A percentile compares a stretch with the other conserved stretches of the same genome.
Evolutionary conservation across 495 filamentous ascomycete genomes (phyloP).

Genomic region (Talaromyces liani): DNA sequence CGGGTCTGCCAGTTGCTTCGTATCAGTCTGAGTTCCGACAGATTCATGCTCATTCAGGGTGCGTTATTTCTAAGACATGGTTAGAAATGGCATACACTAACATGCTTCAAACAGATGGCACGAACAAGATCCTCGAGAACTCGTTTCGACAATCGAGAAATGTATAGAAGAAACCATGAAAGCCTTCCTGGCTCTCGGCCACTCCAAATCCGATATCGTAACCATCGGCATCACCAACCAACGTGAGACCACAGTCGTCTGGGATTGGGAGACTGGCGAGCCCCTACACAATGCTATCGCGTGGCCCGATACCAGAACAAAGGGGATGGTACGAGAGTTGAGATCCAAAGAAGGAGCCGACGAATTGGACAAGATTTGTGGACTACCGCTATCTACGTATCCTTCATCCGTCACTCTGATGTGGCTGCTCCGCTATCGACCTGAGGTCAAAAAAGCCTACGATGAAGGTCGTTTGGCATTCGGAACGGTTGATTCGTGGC

Average conservation of each 20-base stretch:
- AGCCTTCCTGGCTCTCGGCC: slow-evolving; percentile 60
- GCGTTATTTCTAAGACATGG: slow-evolving; percentile 22
- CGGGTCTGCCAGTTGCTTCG: slow-evolving; percentile 70
- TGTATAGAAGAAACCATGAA: slow-evolving; percentile 76
- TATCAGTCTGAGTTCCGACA: slow-evolving; percentile 91
- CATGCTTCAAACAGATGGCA: slow-evolving; percentile 60
- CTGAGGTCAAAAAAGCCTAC: slow-evolving; percentile 67
- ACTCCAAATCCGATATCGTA: slow-evolving; percentile 61
- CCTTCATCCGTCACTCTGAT: slow-evolving; percentile 84
- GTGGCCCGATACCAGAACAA: slow-evolving; percentile 90
- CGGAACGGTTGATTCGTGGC: slow-evolving; percentile 89
- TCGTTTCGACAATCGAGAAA: slow-evolving; percentile 68
- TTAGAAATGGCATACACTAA: not conserved
- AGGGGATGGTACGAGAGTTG: slow-evolving; percentile 65
- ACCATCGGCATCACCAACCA: slow-evolving; percentile 92
- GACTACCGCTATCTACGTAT: slow-evolving; percentile 88
- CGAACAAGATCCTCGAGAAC: slow-evolving; percentile 79
- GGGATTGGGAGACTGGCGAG: slow-evolving; percentile 82
- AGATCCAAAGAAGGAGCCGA: slow-evolving; percentile 58
- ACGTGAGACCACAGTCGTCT: slow-evolving; percentile 91
- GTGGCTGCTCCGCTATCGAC: slow-evolving; percentile 75
- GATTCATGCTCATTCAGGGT: slow-evolving; percentile 86
- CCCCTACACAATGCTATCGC: slow-evolving; percentile 85
- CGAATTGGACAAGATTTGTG: slow-evolving; percentile 65
- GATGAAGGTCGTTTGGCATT: slow-evolving; percentile 75